phyloP scores from a whole-genome alignment of 148 eudicot genomes.

The Rhododendron williamsianum region DNA sequence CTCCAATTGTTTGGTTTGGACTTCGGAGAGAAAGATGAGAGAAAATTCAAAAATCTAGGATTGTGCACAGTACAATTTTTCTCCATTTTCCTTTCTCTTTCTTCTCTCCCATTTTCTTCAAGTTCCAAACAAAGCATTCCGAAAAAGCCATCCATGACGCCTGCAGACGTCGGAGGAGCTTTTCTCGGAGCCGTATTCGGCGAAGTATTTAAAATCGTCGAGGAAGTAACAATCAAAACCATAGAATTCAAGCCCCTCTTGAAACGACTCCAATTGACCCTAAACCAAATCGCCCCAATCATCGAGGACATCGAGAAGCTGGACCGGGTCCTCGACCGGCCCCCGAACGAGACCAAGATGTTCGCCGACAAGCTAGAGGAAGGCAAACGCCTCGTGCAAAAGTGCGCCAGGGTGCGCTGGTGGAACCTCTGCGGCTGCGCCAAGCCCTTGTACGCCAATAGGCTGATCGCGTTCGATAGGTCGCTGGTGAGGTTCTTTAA shows the following conservation, averaged over 20 bases:
- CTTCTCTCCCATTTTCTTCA: no score
- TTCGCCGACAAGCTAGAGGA: slow-evolving; percentile 1
- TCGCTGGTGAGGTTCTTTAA: slow-evolving; percentile 12
- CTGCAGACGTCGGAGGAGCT: not conserved
- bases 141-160: not conserved
- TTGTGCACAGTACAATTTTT: no score
- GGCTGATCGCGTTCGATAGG: slow-evolving; percentile 10
- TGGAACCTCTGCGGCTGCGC: slow-evolving; percentile 11
- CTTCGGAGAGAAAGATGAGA: no score
- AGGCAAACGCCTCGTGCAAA: slow-evolving; percentile 14
- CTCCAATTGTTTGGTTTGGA: no score
- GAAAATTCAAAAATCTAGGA: no score
- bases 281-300: not conserved
- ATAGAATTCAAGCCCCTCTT: not conserved
- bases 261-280: not conserved
- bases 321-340: slow-evolving; percentile 10
- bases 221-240: not conserved
- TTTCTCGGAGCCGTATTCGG: not conserved
- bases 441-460: slow-evolving; percentile 10
- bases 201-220: not conserved
- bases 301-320: not conserved
- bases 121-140: not conserved
- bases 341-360: slow-evolving; percentile 2
- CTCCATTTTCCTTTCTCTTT: no score
- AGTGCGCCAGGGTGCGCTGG: slow-evolving; percentile 17